Conservation (phyloP, 345 rosid species). For the Pseudoturritis turrita region DNA sequence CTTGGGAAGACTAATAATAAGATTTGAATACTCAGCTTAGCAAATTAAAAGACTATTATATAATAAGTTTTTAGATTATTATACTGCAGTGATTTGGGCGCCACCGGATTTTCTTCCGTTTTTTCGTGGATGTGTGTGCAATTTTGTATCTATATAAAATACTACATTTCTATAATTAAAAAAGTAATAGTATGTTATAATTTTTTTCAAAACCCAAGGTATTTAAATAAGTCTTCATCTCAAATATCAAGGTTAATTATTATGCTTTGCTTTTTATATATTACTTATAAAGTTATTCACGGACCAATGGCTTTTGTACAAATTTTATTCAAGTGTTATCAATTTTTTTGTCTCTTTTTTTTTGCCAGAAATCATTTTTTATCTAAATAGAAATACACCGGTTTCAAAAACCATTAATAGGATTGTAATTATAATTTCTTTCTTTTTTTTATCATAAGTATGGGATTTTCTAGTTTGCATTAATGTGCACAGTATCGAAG, state of each 20-base stretch:
- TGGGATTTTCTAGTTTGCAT: no score
- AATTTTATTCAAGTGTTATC: not conserved
- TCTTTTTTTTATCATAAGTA: no score
- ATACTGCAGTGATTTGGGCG: conserved; percentile 34
- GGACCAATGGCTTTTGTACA: conserved; percentile 6
- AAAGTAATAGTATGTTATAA: no score
- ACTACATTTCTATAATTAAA: not conserved
- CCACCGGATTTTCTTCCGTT: conserved; percentile 30
- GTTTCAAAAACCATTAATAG: not conserved
- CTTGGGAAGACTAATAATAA: conserved; percentile 24
- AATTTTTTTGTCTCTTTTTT: no score
- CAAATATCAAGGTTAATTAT: conserved; percentile 27
- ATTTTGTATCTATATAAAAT: not conserved
- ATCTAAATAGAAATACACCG: no score
- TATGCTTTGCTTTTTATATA: conserved; percentile 16
- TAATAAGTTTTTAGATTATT: not conserved
- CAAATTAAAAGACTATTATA: not conserved
- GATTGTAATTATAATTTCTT: not conserved
- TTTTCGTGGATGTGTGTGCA: conserved; percentile 28
- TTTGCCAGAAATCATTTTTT: no score
- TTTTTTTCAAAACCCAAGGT: conserved; percentile 14
- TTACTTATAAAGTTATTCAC: conserved; percentile 15
- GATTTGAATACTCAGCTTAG: not conserved
- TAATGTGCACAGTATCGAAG: no score
- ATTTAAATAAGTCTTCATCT: not conserved